These are phyloP conservation scores for Fusarium albosuccineum DNA, from an alignment of 2,329 filamentous ascomycete genomes.

Conservation along the genomic window DNA sequence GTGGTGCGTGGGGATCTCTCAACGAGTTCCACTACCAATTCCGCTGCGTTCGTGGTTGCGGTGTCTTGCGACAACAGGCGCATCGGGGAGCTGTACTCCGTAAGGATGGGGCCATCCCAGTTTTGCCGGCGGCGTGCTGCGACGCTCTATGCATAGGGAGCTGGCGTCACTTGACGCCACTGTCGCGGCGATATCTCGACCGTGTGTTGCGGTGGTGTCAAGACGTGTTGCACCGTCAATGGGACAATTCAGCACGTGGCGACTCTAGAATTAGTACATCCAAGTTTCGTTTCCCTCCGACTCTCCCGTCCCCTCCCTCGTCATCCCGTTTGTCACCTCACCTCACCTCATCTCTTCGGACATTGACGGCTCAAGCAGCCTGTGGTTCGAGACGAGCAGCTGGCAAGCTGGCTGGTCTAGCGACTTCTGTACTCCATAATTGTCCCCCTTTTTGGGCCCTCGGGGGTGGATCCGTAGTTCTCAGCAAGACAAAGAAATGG, in stretches of 20 bases:
- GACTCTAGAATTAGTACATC: conserved; percentile 17
- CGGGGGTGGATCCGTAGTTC: conserved; percentile 23
- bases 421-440: conserved; percentile 18
- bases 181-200: conserved; percentile 27
- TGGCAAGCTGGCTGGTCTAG: conserved; percentile 12
- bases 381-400: conserved; percentile 16
- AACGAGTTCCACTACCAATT: conserved; percentile 42
- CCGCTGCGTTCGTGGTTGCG: conserved; percentile 12
- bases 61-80: conserved; percentile 3
- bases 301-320: conserved; percentile 1
- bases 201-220: conserved; percentile 4
- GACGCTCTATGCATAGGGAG: conserved; percentile 12
- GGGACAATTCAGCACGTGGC: conserved; percentile 24
- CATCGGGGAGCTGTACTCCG: conserved; percentile 14
- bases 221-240: conserved; percentile 8
- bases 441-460: conserved; percentile 23
- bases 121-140: conserved; percentile 18
- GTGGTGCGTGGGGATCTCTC: conserved; percentile 26
- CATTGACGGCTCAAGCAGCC: conserved; percentile 31
- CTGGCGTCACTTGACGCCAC: conserved; percentile 26
- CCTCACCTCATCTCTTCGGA: conserved; percentile 3
- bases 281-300: not conserved
- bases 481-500: conserved; percentile 24
- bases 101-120: conserved; percentile 32
- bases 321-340: not conserved